Base-by-base conservation (phyloP, 257 asterid genomes). In the Fraxinus quadrangulata region DNA sequence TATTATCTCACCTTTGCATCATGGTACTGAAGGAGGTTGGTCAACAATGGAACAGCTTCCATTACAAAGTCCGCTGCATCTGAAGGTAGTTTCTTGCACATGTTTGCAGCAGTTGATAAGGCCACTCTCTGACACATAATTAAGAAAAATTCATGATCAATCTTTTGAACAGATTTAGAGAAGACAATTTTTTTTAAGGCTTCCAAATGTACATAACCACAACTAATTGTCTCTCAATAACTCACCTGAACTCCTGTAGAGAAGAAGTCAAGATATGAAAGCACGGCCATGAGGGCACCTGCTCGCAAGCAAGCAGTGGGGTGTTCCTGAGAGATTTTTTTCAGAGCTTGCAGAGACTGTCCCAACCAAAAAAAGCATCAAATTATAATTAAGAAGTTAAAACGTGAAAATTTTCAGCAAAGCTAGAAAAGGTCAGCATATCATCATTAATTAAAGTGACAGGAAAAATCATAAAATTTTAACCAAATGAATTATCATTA, bases 241-340 rank as follows among this genome's bases (percentile, higher is more conserved):
- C 77, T 21, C 82, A 96, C 99, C 97, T 96, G 99, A 72, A 96
- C 98, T 54, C 98, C 99, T 9, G 99, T 96, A 39, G 99, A 90
- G 85, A 96, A 96, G 89, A 96, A 96, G 80, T 96, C 99, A 19
- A 93, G 98, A 85, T 96, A 96, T 9, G 99, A 96, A 78, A 96
- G 97, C 84, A 96, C 99, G 13, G 99, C 99, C 98, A 96, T 96
- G 69, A 96, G 90, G 7, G 99, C 99, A 77, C 99, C 99, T 72
- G 98, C 98, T 30, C 98, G 89, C 88, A 96, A 88, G 85, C 99
- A 96, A 77, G 97, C 98, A 84, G 98, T 96, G 12, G 99, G 99
- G 81, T 93, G 97, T 56, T 93, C 99, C 86, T 89, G 97, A 26
- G 99, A 93, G 86, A 96, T 93, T 97, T 96, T 96, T 84, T 94